Percentiles rank a stretch among this genome's conserved stretches.
Conservation (phyloP, 495 filamentous ascomycete species). For the Penicillium waksmanii region DNA sequence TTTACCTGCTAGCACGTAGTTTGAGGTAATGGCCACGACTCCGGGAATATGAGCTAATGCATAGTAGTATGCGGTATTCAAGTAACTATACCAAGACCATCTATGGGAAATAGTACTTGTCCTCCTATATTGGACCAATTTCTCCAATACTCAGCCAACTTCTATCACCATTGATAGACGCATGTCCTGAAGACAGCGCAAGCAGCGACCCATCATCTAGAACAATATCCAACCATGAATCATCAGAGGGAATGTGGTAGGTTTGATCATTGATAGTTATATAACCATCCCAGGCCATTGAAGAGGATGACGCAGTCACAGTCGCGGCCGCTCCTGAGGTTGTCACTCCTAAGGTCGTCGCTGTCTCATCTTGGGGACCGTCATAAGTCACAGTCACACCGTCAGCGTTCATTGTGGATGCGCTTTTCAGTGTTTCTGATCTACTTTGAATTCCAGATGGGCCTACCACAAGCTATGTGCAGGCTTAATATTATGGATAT, state of each 20-base stretch:
- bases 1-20: too few species aligned
- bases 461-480: not conserved
- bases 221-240: not conserved
- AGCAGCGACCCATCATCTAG: conserved; percentile 2
- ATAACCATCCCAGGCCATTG: not conserved
- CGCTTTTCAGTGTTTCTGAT: not conserved
- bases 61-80: too few species aligned
- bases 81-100: too few species aligned
- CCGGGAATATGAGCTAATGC: too few species aligned
- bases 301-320: not conserved
- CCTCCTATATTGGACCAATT: too few species aligned
- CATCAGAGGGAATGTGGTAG: not conserved
- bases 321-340: not conserved
- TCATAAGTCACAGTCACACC: not conserved
- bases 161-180: not conserved
- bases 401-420: not conserved
- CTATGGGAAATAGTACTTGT: too few species aligned
- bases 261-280: not conserved
- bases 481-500: too few species aligned
- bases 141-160: too few species aligned
- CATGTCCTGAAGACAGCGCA: not conserved
- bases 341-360: not conserved
- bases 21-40: too few species aligned
- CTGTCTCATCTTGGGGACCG: not conserved
- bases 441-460: not conserved